A percentile compares a stretch with the other conserved stretches of the same genome.
Conservation (phyloP, 1,139 yeast genomes). For the Magnusiomyces ingens region DNA sequence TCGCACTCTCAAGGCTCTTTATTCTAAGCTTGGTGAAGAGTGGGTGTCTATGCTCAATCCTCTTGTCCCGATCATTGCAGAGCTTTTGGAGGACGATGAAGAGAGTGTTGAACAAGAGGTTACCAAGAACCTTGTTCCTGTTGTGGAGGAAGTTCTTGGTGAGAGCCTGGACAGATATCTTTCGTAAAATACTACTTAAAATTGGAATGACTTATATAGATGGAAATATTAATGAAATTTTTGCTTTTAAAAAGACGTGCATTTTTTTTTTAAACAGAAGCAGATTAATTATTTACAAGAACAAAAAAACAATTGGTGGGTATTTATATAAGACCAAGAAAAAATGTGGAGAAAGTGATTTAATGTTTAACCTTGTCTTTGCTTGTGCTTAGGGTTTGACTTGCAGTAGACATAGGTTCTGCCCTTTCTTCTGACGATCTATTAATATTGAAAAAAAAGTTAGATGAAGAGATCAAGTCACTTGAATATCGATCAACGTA, state of each 20-base stretch:
- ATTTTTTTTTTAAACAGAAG: no score
- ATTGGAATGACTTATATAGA: background rate
- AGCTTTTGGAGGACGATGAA: conserved; percentile 88
- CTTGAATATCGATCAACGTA: conserved; percentile 22
- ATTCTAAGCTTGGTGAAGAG: conserved; percentile 88
- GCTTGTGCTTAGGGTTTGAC: conserved; percentile 89
- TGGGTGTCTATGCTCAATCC: conserved; percentile 92
- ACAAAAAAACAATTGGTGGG: no score
- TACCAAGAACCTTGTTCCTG: conserved; percentile 85
- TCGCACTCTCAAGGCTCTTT: conserved; percentile 68
- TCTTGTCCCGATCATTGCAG: conserved; percentile 92
- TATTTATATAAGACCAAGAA: no score
- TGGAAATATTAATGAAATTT: background rate
- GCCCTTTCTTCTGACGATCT: conserved; percentile 87
- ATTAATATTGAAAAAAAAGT: conserved; percentile 13
- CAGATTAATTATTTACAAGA: no score
- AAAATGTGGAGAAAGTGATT: background rate
- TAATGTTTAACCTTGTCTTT: conserved; percentile 71
- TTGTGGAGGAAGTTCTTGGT: conserved; percentile 85
- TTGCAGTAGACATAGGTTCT: conserved; percentile 90
- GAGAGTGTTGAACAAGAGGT: conserved; percentile 90
- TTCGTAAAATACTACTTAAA: conserved; percentile 37
- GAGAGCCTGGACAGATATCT: conserved; percentile 90
- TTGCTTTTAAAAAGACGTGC: no score
- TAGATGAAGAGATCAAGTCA: background rate